A percentile compares a stretch with the other conserved stretches of the same genome.
phyloP scores from a whole-genome alignment of 176 grass and related monocot genomes.

The Cenchrus purpureus region DNA sequence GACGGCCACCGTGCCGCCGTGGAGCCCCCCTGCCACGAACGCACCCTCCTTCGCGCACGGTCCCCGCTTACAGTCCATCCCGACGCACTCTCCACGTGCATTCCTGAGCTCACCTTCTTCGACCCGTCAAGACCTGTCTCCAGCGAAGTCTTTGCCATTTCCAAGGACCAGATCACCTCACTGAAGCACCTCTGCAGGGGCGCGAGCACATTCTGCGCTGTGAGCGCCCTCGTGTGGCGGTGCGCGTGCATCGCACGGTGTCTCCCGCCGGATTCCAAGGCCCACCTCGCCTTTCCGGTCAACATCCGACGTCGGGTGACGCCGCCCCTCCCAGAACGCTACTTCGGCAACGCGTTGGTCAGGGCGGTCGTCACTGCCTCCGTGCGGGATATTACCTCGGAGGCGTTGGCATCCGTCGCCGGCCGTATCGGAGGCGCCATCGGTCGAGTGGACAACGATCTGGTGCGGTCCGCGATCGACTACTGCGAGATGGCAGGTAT shows the following conservation, averaged over 20 bases:
- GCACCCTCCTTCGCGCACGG: background rate
- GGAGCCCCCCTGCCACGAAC: background rate
- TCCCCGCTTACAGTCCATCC: background rate
- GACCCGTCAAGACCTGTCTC: background rate
- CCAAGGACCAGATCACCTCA: constrained; percentile 32
- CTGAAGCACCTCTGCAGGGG: constrained; percentile 24
- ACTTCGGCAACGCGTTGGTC: constrained; percentile 44
- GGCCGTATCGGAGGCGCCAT: background rate
- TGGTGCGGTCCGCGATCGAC: constrained; percentile 8
- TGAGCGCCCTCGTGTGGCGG: constrained; percentile 49
- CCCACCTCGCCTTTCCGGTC: constrained; percentile 19
- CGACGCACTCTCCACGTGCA: background rate
- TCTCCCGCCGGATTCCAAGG: background rate
- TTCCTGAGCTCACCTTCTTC: background rate
- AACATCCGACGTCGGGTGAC: constrained; percentile 29
- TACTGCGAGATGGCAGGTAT: constrained; percentile 18
- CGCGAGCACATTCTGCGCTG: constrained; percentile 38
- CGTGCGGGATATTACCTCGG: constrained; percentile 22
- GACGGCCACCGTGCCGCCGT: background rate
- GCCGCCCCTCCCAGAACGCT: background rate
- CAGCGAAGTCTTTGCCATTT: constrained; percentile 3
- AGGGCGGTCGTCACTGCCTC: background rate
- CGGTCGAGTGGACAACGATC: background rate
- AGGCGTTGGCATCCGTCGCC: constrained; percentile 17
- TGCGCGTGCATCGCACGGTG: constrained; percentile 35